Base-by-base conservation (phyloP, 2,329 filamentous ascomycete genomes). In the Penicillium expansum region DNA sequence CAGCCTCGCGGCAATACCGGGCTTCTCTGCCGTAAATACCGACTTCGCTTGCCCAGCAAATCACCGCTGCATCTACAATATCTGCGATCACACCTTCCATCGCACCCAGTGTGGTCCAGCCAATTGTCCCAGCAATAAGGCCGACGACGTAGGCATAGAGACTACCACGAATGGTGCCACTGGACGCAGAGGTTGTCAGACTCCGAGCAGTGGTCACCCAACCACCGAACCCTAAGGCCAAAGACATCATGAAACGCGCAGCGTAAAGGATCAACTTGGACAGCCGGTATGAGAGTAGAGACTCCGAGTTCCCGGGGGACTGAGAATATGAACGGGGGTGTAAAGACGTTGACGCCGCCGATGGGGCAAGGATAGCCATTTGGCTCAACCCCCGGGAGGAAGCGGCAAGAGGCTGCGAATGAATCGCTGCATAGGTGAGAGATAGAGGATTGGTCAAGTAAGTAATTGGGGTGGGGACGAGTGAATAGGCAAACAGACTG, bases 111-210 rank as follows among this genome's bases (percentile, higher is more conserved):
- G 97, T 87, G 5, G 91, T 92, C 87, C 94, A 99, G 8, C 94
- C 94, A 65, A 99, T 97, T 53, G 93, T 92, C 59, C 90, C 91
- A 16, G 94, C 94, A 64, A 97, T 88, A 61, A 99, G 75, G 10
- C 92, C 94, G 22, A 99, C 91, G 1, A 97, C 85, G 69, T 97
- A 99, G 2, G 93, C 94, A 72, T 99, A 99, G 24, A 94, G 81
- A 67, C 91, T 96, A 9, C 94, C 94, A 44, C 85, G 85, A 49
- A 88, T 62, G 7, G 67, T 67, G 53, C 74, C 60, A 48, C 64
- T 65, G 55, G 71, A 67, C 79, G 82, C 55, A 74, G 86, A 58
- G 20, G 94, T 79, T 50, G 83, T 80, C 4, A 97, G 79, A 74
- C 89, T 87, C 61, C 91, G 87, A 11, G 94, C 92, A 35, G 92